Base-by-base conservation (phyloP, 1,139 yeast species). In the Debaryomyces sp. region DNA sequence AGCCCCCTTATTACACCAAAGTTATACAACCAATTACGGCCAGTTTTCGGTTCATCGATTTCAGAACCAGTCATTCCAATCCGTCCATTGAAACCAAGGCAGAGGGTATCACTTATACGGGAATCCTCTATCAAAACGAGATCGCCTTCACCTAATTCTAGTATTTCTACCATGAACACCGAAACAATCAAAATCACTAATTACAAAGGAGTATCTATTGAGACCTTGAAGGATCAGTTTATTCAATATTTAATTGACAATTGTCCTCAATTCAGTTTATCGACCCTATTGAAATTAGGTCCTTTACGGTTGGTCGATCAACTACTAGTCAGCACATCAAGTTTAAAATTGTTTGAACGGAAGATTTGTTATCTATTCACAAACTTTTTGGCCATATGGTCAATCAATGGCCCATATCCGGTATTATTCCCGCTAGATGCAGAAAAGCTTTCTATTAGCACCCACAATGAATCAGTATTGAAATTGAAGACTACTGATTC, bases 271-370 rank as follows among this genome's bases (percentile, higher is more conserved):
- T 54, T 73, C 27, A 62, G 59, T 33, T 55, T 71, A 29, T 59
- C 67, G 18, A 54, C 57, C 9, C 54, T 75, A 39, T 61, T 66
- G 6, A 61, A 60, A 13, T 56, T 73, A 37, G 81, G 81, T 0
- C 54, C 60, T 6, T 61, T 76, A 39, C 59, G 79, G 32, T 58
- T 75, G 17, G 79, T 70, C 4, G 81, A 76, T 55, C 54, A 54
- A 12, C 55, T 76, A 15, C 50, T 56, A 5, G 67, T 68, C 1
- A 38, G 40, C 5, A 54, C 61, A 37, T 51, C 49, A 6, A 52
- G 48, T 36, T 49, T 59, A 35, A 7, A 6, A 24, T 21, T 24
- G 33, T 62, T 55, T 44, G 41, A 44, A 15, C 36, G 47, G 2
- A 59, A 54, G 17, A 59, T 59, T 2, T 67, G 67, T 15, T 75